Percentiles rank a stretch among this genome's conserved stretches.
phyloP scores from a whole-genome alignment of 768 basidiomycete genomes.

The Trametopsis cervina region DNA sequence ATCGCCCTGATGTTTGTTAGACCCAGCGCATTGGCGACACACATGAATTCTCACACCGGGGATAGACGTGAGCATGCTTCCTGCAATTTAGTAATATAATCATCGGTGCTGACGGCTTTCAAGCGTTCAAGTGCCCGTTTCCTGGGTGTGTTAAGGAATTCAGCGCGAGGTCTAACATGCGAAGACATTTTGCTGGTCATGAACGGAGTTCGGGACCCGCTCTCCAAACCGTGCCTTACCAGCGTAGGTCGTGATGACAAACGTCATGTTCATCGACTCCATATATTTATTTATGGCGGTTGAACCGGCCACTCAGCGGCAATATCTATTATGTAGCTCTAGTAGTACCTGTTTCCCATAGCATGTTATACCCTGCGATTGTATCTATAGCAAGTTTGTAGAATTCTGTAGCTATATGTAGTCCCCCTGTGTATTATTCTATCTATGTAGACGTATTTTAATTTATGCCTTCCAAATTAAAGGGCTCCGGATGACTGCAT shows the following conservation, averaged over 20 bases:
- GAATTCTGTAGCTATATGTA: not conserved
- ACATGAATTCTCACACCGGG: conserved; percentile 5
- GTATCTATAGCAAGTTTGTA: not conserved
- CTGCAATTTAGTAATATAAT: not conserved
- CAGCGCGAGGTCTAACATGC: conserved; percentile 11
- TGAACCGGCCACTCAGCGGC: conserved; percentile 4
- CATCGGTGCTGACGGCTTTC: not conserved
- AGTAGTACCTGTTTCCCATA: not conserved
- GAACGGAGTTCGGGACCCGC: too few relatives aligned
- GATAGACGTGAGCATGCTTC: conserved; percentile 1
- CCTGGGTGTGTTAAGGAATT: conserved; percentile 2
- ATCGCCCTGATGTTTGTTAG: not conserved
- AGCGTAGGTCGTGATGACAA: not conserved
- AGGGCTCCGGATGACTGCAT: too few relatives aligned
- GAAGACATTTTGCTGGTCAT: conserved; percentile 6
- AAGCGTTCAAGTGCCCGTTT: conserved; percentile 2
- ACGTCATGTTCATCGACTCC: not conserved
- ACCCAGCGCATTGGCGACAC: conserved; percentile 6
- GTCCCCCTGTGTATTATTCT: not conserved
- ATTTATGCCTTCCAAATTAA: too few relatives aligned
- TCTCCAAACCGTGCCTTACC: too few relatives aligned
- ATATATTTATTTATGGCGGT: not conserved
- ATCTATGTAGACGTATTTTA: not conserved
- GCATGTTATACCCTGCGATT: not conserved
- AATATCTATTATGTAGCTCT: not conserved